These are phyloP conservation scores for Fusarium sp. DNA, from an alignment of 2,329 filamentous ascomycete genomes.

Conservation along the genomic window DNA sequence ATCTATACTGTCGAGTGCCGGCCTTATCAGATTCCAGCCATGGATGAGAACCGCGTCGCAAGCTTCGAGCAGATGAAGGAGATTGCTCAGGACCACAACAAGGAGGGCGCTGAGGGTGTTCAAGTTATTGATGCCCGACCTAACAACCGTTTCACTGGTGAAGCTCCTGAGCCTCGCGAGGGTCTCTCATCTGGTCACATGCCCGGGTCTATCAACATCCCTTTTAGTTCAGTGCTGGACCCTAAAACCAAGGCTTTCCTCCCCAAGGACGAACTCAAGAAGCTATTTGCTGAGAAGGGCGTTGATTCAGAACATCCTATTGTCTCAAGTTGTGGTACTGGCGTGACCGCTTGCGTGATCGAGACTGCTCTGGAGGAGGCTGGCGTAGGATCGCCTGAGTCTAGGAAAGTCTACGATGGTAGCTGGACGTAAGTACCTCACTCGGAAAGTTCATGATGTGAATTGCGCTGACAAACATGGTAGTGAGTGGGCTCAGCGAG, in stretches of 20 bases:
- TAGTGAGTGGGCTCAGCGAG: constrained; percentile 76
- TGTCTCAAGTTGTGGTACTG: constrained; percentile 90
- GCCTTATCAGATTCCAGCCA: constrained; percentile 72
- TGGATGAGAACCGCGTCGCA: constrained; percentile 74
- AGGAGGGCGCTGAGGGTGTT: constrained; percentile 84
- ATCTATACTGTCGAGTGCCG: constrained; percentile 75
- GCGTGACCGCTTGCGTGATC: constrained; percentile 91
- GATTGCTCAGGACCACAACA: constrained; percentile 79
- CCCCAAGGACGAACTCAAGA: constrained; percentile 75
- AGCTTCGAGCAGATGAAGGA: constrained; percentile 86
- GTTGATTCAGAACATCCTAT: constrained; percentile 84
- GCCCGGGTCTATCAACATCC: constrained; percentile 85
- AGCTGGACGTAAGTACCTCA: constrained; percentile 88
- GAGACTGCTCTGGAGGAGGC: constrained; percentile 88
- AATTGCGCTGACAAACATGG: constrained; percentile 46
- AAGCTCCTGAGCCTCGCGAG: constrained; percentile 85
- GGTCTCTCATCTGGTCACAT: constrained; percentile 92
- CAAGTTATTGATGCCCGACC: constrained; percentile 92
- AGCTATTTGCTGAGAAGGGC: constrained; percentile 83
- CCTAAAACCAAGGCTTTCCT: constrained; percentile 84
- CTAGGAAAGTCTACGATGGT: constrained; percentile 88
- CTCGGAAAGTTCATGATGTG: constrained; percentile 1
- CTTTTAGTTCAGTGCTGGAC: constrained; percentile 83
- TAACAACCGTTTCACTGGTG: constrained; percentile 82
- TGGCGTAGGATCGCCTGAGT: constrained; percentile 74